Evolutionary conservation across 2,329 filamentous ascomycete genomes (phyloP), one percentile per base, ranked within the genome.

Genomic region (Ophiocordyceps unilateralis): DNA sequence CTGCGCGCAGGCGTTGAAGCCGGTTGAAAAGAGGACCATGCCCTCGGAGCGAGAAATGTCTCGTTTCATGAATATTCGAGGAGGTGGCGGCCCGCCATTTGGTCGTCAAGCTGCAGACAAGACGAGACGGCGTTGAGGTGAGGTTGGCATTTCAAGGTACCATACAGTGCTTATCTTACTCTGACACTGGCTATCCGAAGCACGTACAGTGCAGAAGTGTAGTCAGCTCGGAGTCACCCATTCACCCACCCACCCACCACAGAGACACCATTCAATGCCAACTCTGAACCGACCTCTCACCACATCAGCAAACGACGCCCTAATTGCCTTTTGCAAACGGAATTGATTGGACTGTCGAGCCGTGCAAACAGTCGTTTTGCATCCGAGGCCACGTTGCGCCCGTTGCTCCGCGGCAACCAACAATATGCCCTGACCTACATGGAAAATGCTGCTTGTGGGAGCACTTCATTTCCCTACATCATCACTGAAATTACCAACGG

Each of bases 1-100:
- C 50, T 78, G 74, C 44, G 58, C 56, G 70, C 70, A 78, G 43
- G 72, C 70, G 51, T 79, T 78, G 57, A 74, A 69, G 36, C 75
- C 75, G 3, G 68, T 50, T 37, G 67, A 71, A 51, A 70, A 72
- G 5, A 79, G 55, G 42, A 69, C 60, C 70, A 74, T 66, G 39
- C 15, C 17, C 20, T 19, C 24, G 17, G 14, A n/a, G 2, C 9
- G 9, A 28, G 21, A 14, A 41, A 22, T 19, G 2, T 23, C 20
- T 22, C 17, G 5, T 39, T 20, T 7, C 19, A 22, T 39, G 4
- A n/a, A 11, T 39, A 19, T 19, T 20, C 9, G n/a, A 36, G 8
- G 6, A 4, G 32, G 24, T 36, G n/a, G 5, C 24, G 9, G 24
- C 12, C 24, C 12, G 24, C 24, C 7, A 26, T 26, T 9, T 3